Evolutionary conservation across 2,329 filamentous ascomycete species (phyloP), one percentile per base, ranked within the genome.

Genomic region (Penicillium polonicum): DNA sequence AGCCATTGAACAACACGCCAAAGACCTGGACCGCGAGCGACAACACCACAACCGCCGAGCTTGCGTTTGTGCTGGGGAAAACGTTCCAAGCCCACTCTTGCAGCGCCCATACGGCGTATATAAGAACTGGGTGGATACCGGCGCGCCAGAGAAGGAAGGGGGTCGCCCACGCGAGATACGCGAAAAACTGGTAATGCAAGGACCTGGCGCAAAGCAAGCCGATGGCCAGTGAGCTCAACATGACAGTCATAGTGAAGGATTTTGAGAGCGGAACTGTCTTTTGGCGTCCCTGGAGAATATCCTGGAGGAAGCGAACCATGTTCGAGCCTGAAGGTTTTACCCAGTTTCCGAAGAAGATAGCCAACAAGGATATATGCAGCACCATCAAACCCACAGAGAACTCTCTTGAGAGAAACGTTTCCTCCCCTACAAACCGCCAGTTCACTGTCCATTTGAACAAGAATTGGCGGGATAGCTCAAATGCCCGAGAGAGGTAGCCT

Each of bases 391-490:
- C 74, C 19, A 88, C 66, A 27, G 91, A 85, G 71, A 96, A 95
- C 2, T 78, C 72, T 59, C 79, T 83, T 65, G 86, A 88, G 46
- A 95, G 82, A 68, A 99, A 99, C 0, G 79, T 75, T 7, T 89
- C 84, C 75, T 97, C 92, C 17, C 89, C 88, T n/a, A 97, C 77
- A 72, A 97, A 97, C 53, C 92, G 87, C 94, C 94, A 99, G 75
- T 99, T 99, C 65, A 99, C 94, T 0, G 94, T 99, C 94, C 94
- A 99, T 76, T 93, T 92, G 81, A 93, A 97, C 68, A 96, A 82
- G 77, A 99, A 99, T 67, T 91, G 86, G 54, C 94, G 84, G 46
- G 90, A 92, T 58, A 99, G 83, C 77, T 99, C 92, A 71, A 99
- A 99, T 0, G 94, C 92, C 62, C 89, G 83, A 46, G 85, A 83